These are phyloP conservation scores for Sphagnurus paluster DNA, from an alignment of 1,284 basidiomycete genomes.

Conservation along the genomic window DNA sequence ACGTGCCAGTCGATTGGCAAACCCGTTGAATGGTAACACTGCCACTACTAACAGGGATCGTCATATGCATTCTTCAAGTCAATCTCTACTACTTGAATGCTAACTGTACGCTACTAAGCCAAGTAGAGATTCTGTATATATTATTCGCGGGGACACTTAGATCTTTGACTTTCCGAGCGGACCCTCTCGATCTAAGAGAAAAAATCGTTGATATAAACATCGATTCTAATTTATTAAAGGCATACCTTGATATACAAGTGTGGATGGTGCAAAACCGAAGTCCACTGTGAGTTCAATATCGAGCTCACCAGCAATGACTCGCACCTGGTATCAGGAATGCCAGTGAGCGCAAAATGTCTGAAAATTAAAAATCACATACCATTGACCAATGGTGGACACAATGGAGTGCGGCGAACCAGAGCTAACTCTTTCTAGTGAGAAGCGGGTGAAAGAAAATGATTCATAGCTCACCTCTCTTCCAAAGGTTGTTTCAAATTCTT, in stretches of 20 bases:
- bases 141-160: slow-evolving; percentile 8
- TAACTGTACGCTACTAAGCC: no score
- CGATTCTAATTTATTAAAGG: slow-evolving; percentile 3
- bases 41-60: no score
- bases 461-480: slow-evolving; percentile 67
- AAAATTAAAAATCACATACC: slow-evolving; percentile 41
- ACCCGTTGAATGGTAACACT: not conserved
- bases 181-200: slow-evolving; percentile 35
- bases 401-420: slow-evolving; percentile 86
- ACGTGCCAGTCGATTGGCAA: slow-evolving; percentile 9
- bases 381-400: slow-evolving; percentile 87
- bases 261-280: slow-evolving; percentile 83
- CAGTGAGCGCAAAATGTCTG: slow-evolving; percentile 2
- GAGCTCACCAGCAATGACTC: slow-evolving; percentile 78
- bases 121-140: not conserved
- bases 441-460: not conserved
- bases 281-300: slow-evolving; percentile 67
- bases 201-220: slow-evolving; percentile 5
- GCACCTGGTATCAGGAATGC: slow-evolving; percentile 48
- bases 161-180: slow-evolving; percentile 45
- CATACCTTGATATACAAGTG: slow-evolving; percentile 66
- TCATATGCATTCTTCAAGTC: no score
- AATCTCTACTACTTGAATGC: no score
- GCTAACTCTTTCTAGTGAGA: slow-evolving; percentile 35
- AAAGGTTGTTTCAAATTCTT: slow-evolving; percentile 74